These are phyloP conservation scores for Fusarium ambrosium DNA, from an alignment of 2,329 filamentous ascomycete species.

Conservation along the genomic window DNA sequence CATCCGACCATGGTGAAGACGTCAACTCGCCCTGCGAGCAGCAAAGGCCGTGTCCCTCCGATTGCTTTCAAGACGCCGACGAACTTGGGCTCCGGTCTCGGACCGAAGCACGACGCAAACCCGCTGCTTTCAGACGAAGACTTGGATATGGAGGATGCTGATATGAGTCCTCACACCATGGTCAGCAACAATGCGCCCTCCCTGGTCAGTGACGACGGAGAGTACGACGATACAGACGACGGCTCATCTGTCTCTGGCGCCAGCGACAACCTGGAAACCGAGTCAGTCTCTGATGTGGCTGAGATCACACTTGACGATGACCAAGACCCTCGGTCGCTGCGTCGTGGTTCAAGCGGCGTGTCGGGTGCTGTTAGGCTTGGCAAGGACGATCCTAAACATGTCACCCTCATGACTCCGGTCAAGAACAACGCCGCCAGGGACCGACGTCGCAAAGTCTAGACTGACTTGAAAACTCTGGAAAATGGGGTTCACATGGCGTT, in stretches of 20 bases:
- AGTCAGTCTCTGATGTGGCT: conserved; percentile 70
- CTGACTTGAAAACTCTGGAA: not conserved
- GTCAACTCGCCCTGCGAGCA: conserved; percentile 65
- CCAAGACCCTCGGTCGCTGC: conserved; percentile 60
- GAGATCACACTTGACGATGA: conserved; percentile 74
- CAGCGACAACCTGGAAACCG: conserved; percentile 70
- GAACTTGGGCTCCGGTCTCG: conserved; percentile 37
- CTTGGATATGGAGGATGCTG: conserved; percentile 68
- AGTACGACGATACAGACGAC: conserved; percentile 80
- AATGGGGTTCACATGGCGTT: not conserved
- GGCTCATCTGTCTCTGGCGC: conserved; percentile 71
- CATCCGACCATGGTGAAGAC: conserved; percentile 61
- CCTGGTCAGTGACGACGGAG: conserved; percentile 84
- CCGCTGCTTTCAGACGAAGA: conserved; percentile 58
- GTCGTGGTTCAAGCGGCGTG: conserved; percentile 60
- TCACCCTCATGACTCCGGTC: conserved; percentile 67
- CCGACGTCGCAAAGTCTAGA: conserved; percentile 49
- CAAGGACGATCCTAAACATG: conserved; percentile 68
- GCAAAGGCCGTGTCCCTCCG: conserved; percentile 64
- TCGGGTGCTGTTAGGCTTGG: conserved; percentile 63
- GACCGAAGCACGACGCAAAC: conserved; percentile 40
- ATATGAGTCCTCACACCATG: conserved; percentile 77
- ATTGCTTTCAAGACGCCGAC: conserved; percentile 57
- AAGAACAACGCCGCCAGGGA: conserved; percentile 57
- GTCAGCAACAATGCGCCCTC: conserved; percentile 83